phyloP scores from a whole-genome alignment of 208 protist genomes.

The Trypanosoma avium region DNA sequence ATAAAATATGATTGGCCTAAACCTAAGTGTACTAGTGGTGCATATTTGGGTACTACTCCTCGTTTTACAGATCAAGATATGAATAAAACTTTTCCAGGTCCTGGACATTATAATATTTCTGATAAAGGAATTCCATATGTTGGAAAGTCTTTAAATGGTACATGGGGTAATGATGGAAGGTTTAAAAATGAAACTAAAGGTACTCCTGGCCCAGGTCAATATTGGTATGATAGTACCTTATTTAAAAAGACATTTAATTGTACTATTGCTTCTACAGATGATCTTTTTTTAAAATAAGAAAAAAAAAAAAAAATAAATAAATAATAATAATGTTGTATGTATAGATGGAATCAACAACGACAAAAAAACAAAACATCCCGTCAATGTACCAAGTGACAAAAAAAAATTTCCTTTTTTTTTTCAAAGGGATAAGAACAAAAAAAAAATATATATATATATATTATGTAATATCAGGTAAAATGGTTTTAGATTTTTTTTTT shows the following conservation, averaged over 20 bases:
- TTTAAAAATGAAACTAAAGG: conserved; percentile 30
- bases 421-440: too few species aligned
- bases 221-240: conserved; percentile 68
- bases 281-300: not conserved
- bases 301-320: not conserved
- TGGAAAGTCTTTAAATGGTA: conserved; percentile 25
- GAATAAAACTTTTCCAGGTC: conserved; percentile 24
- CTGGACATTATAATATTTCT: conserved; percentile 46
- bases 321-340: too few species aligned
- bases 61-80: conserved; percentile 19
- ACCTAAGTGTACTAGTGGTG: conserved; percentile 40
- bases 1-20: conserved; percentile 74
- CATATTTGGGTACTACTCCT: conserved; percentile 49
- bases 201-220: conserved; percentile 51
- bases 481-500: not conserved
- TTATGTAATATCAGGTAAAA: too few species aligned
- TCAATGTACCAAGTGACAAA: too few species aligned
- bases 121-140: conserved; percentile 2
- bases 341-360: not conserved
- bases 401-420: too few species aligned
- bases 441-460: too few species aligned
- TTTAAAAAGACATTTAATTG: conserved; percentile 83
- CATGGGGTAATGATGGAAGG: conserved; percentile 67
- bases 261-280: conserved; percentile 52
- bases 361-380: not conserved